Percentiles rank a stretch among this genome's conserved stretches.
Evolutionary conservation across 2,329 filamentous ascomycete genomes (phyloP).

Genomic region (Coleophoma cylindrospora): DNA sequence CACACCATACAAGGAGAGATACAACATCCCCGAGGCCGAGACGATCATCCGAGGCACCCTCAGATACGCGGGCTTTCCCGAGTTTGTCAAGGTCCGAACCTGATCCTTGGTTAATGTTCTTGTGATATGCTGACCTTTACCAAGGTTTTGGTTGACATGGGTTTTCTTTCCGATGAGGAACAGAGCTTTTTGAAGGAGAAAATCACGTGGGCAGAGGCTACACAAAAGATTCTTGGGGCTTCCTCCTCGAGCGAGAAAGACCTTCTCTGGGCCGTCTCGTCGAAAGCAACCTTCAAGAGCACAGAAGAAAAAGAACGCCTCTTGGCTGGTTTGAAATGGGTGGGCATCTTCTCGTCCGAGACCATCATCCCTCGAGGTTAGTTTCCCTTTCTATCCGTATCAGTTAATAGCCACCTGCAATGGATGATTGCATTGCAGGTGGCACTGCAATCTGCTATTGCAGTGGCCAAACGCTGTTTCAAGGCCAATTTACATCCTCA

Average conservation of each 20-base stretch:
- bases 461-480: too few species aligned
- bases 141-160: slow-evolving; percentile 73
- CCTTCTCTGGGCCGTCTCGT: slow-evolving; percentile 65
- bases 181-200: slow-evolving; percentile 60
- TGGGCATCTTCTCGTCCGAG: slow-evolving; percentile 62
- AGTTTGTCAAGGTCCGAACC: slow-evolving; percentile 62
- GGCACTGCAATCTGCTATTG: too few species aligned
- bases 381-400: too few species aligned
- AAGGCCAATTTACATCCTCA: too few species aligned
- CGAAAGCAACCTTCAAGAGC: slow-evolving; percentile 67
- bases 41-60: slow-evolving; percentile 83
- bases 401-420: too few species aligned
- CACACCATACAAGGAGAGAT: slow-evolving; percentile 80
- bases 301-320: slow-evolving; percentile 67
- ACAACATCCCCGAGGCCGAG: slow-evolving; percentile 86
- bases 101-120: too few species aligned
- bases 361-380: slow-evolving; percentile 61
- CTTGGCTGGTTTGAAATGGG: slow-evolving; percentile 68
- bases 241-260: slow-evolving; percentile 61
- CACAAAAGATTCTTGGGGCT: slow-evolving; percentile 53
- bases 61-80: slow-evolving; percentile 83
- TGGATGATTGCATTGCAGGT: too few species aligned
- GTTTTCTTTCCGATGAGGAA: slow-evolving; percentile 74
- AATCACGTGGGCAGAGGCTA: slow-evolving; percentile 69
- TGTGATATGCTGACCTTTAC: too few species aligned